Conservation (phyloP, 331 rosid species). For the Rosa hybrid region DNA sequence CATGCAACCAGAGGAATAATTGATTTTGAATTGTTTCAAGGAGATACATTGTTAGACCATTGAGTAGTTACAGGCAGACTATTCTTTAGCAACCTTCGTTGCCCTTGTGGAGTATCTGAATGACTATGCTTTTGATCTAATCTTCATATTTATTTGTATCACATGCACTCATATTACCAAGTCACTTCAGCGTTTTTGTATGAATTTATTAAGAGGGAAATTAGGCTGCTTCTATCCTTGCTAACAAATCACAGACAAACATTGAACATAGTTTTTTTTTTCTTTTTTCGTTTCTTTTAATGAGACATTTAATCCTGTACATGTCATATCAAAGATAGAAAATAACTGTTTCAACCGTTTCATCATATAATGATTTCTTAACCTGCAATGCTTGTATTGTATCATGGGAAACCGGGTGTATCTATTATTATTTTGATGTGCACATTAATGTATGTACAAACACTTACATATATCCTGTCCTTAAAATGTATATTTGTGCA, state of each 20-base stretch:
- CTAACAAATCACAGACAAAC: neutral
- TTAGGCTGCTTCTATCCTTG: neutral
- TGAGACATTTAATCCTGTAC: neutral
- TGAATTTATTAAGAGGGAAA: no score
- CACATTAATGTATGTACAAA: neutral
- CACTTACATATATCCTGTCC: no score
- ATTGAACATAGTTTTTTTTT: neutral
- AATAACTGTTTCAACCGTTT: neutral
- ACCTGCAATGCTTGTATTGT: neutral
- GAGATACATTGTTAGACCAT: no score
- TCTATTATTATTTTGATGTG: neutral
- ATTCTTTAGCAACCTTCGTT: no score
- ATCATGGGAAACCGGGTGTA: neutral
- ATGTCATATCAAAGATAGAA: neutral
- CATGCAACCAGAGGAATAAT: neutral
- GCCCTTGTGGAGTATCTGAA: neutral
- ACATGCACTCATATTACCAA: neutral
- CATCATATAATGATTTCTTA: neutral
- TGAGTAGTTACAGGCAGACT: no score
- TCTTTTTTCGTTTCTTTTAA: neutral
- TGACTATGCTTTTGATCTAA: neutral
- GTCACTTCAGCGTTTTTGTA: neutral
- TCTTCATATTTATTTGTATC: neutral
- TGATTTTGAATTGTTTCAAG: neutral
- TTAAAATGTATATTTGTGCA: neutral